phyloP scores from a whole-genome alignment of 345 rosid genomes.

The Sapria himalayana region DNA sequence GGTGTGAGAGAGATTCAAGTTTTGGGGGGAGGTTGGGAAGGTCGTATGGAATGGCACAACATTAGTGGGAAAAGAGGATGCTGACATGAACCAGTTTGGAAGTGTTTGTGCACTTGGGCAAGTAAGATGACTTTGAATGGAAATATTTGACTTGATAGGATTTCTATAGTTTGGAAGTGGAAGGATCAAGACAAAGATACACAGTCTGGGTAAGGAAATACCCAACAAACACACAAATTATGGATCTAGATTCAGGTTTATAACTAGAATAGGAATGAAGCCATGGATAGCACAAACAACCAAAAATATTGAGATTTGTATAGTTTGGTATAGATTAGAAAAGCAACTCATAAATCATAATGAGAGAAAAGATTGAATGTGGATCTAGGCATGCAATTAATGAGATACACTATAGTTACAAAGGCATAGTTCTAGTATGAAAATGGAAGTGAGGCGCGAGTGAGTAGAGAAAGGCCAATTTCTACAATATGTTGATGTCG shows the following conservation, averaged over 20 bases:
- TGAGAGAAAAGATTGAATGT: not conserved
- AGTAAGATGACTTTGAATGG: not conserved
- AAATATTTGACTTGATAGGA: not conserved
- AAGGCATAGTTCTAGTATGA: not conserved
- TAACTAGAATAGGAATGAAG: not conserved
- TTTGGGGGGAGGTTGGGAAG: not conserved
- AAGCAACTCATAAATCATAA: not conserved
- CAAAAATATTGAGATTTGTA: no score
- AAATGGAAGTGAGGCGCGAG: not conserved
- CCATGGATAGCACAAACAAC: not conserved
- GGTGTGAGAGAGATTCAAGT: not conserved
- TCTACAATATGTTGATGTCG: not conserved
- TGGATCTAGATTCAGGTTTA: not conserved
- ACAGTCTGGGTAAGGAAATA: not conserved
- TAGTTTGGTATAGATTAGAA: not conserved
- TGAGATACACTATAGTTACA: not conserved
- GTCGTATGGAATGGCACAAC: not conserved
- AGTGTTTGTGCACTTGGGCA: not conserved
- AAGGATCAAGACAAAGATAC: not conserved
- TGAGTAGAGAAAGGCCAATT: no score
- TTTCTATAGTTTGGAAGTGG: not conserved
- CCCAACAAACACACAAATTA: not conserved
- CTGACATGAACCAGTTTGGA: not conserved
- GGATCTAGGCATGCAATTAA: not conserved
- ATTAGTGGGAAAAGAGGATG: no score